A percentile compares a stretch with the other conserved stretches of the same genome.
Conservation (phyloP, 345 rosid species). For the Bruguiera sexangula region DNA sequence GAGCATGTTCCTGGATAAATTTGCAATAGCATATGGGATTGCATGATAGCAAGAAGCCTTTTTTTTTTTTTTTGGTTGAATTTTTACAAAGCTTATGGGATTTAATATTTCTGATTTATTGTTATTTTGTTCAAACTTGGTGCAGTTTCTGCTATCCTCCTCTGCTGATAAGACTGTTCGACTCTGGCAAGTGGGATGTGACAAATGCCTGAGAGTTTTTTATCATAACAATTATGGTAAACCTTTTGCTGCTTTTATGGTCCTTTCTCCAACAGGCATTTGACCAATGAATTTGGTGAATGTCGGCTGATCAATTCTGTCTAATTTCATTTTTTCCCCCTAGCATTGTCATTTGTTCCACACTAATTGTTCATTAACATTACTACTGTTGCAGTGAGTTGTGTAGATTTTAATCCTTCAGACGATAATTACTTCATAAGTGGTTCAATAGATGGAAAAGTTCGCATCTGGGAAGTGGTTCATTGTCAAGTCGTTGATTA, state of each 20-base stretch:
- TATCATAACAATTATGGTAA: slow-evolving; percentile 43
- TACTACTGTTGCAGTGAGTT: slow-evolving; percentile 7
- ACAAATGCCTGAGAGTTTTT: slow-evolving; percentile 37
- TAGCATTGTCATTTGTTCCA: no score
- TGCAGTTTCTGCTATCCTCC: slow-evolving; percentile 47
- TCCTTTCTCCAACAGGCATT: no score
- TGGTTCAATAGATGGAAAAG: slow-evolving; percentile 27
- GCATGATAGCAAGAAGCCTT: no score
- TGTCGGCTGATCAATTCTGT: no score
- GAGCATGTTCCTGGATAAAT: slow-evolving; percentile 1
- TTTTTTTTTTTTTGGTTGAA: no score
- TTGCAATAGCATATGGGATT: neutral
- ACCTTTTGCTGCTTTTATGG: neutral
- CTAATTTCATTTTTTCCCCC: no score
- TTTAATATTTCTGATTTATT: no score
- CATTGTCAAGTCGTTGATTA: slow-evolving; percentile 44
- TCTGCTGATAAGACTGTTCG: slow-evolving; percentile 57
- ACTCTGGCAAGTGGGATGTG: slow-evolving; percentile 47
- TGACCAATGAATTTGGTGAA: no score
- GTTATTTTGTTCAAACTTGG: neutral
- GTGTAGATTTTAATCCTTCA: slow-evolving; percentile 20
- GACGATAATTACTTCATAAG: slow-evolving; percentile 19
- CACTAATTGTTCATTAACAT: neutral
- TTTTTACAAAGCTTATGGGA: no score
- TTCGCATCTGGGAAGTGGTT: slow-evolving; percentile 24